Evolutionary conservation across 2,329 filamentous ascomycete species (phyloP).

Genomic region (Fusarium liriodendri): DNA sequence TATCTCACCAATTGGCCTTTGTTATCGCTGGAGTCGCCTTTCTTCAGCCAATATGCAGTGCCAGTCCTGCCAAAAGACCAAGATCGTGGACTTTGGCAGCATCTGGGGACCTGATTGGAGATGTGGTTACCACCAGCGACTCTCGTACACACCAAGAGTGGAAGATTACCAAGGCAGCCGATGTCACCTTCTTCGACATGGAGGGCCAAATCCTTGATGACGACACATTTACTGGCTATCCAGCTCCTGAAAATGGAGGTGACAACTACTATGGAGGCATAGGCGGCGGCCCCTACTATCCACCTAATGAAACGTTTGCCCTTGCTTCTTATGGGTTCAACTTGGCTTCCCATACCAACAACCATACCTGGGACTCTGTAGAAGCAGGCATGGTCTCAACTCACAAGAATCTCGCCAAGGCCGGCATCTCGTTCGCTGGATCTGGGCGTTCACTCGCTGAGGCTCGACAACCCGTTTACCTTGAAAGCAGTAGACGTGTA

Average conservation of each 20-base stretch:
- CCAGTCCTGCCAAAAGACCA: background rate
- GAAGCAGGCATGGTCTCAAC: background rate
- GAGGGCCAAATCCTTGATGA: background rate
- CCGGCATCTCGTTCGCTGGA: background rate
- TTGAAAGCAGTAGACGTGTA: background rate
- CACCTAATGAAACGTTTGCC: background rate
- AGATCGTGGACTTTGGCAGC: background rate
- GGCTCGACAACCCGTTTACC: background rate
- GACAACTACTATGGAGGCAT: background rate
- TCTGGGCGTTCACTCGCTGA: background rate
- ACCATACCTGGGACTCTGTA: background rate
- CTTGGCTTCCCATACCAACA: background rate
- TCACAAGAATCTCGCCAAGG: background rate
- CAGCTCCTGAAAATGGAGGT: background rate
- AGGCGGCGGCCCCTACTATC: background rate
- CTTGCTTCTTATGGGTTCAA: background rate
- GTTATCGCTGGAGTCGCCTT: background rate
- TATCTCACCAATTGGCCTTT: background rate
- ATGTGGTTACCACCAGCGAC: background rate
- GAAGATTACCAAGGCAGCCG: background rate
- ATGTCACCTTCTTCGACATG: background rate
- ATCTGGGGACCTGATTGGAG: background rate
- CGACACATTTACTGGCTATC: background rate
- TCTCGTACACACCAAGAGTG: background rate
- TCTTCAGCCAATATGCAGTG: background rate